Percentiles rank a stretch among this genome's conserved stretches.
phyloP scores from a whole-genome alignment of 2,329 filamentous ascomycete species.

The Trichoderma guizhouense region DNA sequence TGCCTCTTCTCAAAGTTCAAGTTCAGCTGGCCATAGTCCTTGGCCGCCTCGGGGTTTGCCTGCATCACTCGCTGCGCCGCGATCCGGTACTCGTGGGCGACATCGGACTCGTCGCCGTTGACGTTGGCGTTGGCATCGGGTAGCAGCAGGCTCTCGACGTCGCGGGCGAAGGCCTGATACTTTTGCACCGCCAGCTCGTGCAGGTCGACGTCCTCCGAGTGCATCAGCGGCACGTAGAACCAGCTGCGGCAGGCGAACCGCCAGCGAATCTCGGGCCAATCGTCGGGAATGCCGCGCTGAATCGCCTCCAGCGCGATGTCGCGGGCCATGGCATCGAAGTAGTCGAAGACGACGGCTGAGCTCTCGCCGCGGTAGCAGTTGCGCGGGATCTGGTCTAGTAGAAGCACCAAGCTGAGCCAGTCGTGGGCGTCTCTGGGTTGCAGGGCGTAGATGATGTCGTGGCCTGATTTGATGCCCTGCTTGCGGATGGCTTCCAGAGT shows the following conservation, averaged over 20 bases:
- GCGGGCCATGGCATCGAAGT: conserved; percentile 55
- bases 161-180: conserved; percentile 31
- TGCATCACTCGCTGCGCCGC: conserved; percentile 29
- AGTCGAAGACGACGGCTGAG: conserved; percentile 43
- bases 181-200: conserved; percentile 40
- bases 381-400: conserved; percentile 62
- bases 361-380: conserved; percentile 56
- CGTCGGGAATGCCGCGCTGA: conserved; percentile 30
- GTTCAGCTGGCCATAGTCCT: conserved; percentile 24
- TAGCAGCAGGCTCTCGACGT: conserved; percentile 32
- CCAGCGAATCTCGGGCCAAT: conserved; percentile 31
- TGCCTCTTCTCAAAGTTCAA: conserved; percentile 44
- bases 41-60: conserved; percentile 27
- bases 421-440: conserved; percentile 30
- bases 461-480: conserved; percentile 27
- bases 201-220: conserved; percentile 48
- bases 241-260: conserved; percentile 45
- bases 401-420: conserved; percentile 50
- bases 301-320: conserved; percentile 40
- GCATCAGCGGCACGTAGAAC: conserved; percentile 60
- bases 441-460: conserved; percentile 30
- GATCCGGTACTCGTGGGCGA: conserved; percentile 26
- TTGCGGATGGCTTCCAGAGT: conserved; percentile 34
- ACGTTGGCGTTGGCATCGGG: conserved; percentile 19
- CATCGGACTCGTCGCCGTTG: background rate